Base-by-base conservation (phyloP, 1,284 basidiomycete genomes). In the Sutorius eximius region DNA sequence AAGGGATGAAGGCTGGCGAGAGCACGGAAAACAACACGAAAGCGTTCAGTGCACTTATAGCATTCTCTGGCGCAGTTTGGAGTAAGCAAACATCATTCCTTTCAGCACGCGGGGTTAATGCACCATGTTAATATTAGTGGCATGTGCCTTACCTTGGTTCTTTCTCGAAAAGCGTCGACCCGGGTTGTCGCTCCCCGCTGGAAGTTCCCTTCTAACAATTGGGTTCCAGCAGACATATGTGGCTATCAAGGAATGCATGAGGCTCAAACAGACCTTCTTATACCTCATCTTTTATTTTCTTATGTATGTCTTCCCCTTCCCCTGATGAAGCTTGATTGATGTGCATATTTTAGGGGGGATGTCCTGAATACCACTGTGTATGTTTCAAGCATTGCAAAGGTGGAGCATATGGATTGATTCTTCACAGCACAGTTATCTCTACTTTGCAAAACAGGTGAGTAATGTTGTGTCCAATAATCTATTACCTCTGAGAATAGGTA, bases 81-180 rank as follows among this genome's bases (percentile, higher is more conserved):
- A 66, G 89, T 87, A 69, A 62, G 85, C 75, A 1, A n/a, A n/a
- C 5, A 8, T 12, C 5, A 10, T 49, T 24, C n/a, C 24, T 33
- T 52, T 56, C 6, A 9, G 47, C 41, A 40, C 34, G 1, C 1
- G 30, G 15, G 4, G 15, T 40, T 57, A 45, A 59, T 48, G 51
- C 38, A 45, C 8, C 1, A 37, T 47, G 29, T 20, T 2, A 49
- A 44, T 40, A 33, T 8, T 55, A 89, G 84, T 89, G 36, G 55
- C 87, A 4, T 89, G 85, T 61, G 87, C 89, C 5, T 64, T 89
- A 2, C 90, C 89, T 0, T 92, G 90, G 89, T 89, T 92, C 64
- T 66, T 88, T 38, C 71, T 83, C 11, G 89, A 90, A 71, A 82
- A 87, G 64, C 78, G 83, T 36, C 75, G 87, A 33, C 82, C 89